Evolutionary conservation across 2,329 filamentous ascomycete species (phyloP), one percentile per base, ranked within the genome.

Genomic region (Penicillium rolfsii): DNA sequence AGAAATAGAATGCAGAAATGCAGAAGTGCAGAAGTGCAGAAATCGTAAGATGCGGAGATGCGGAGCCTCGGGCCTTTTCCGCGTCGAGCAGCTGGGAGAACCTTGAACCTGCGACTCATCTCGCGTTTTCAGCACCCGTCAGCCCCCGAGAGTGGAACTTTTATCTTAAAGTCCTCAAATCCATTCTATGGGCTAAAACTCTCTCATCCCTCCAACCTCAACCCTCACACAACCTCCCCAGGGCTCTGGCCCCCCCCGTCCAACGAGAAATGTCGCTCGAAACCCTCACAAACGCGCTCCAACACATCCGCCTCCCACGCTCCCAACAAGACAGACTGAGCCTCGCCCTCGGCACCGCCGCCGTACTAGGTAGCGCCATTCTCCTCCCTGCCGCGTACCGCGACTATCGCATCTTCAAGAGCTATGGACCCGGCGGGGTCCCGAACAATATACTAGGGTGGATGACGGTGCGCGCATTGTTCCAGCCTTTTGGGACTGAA

Each of bases 381-480:
- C 28, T 67, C n/a, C 46, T 71, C 22, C 71, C 71, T 3, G 61
- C 56, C 33, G 61, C 64, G 11, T 73, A 73, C 49, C 71, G 69
- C 55, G 73, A 79, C 61, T 79, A 78, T 61, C 65, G 61, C n/a
- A 64, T 65, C 33, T 79, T 74, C 64, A 62, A 70, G 12, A 70
- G 70, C n/a, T 74, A 78, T 45, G 76, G 76, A 1, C 72, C 68
- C 1, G 76, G 76, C 6, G 77, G 77, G 0, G 57, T 71, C 2
- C 76, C 76, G 2, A 70, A 75, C 58, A 78, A 79, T 60, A 38
- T 71, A 12, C 35, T 74, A 28, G 77, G 77, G 49, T 79, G 75
- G 74, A 48, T 77, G 12, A 41, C 68, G 8, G 67, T 67, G 35
- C 66, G 63, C 14, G 48, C 69, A 30, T 45, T 73, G 1, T 65